Conservation (phyloP, 2,329 filamentous ascomycete genomes). For the Aspergillus awamori region DNA sequence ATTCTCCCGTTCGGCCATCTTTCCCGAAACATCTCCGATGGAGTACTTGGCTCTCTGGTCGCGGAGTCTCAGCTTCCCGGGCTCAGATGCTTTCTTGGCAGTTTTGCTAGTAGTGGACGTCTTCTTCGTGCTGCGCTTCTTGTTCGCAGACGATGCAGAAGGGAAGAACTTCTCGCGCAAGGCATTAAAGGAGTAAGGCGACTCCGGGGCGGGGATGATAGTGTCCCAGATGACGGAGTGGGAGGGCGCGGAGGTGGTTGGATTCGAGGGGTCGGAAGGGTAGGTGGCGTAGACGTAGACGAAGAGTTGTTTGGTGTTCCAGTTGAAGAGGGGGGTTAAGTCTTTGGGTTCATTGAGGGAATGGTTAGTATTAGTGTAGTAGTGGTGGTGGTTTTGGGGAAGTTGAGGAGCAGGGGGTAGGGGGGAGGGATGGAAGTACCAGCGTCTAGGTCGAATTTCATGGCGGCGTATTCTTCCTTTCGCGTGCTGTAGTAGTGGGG, state of each 20-base stretch:
- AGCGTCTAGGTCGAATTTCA: slow-evolving; percentile 89
- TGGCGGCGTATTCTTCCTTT: slow-evolving; percentile 92
- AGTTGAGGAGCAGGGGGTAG: not conserved
- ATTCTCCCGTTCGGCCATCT: slow-evolving; percentile 71
- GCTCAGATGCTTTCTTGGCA: slow-evolving; percentile 22
- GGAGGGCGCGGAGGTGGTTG: slow-evolving; percentile 28
- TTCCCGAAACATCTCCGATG: slow-evolving; percentile 84
- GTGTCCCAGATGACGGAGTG: slow-evolving; percentile 93
- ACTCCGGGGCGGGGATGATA: slow-evolving; percentile 74
- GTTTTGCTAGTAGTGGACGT: slow-evolving; percentile 24
- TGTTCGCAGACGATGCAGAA: slow-evolving; percentile 9
- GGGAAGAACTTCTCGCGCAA: slow-evolving; percentile 43
- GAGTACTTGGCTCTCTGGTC: slow-evolving; percentile 96
- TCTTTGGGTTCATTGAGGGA: slow-evolving; percentile 52
- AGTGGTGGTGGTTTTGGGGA: not conserved
- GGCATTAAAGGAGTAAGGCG: slow-evolving; percentile 45
- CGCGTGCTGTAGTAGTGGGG: slow-evolving; percentile 95
- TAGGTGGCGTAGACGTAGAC: slow-evolving; percentile 88
- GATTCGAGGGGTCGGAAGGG: slow-evolving; percentile 42
- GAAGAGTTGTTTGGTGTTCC: slow-evolving; percentile 99
- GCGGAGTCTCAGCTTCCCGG: slow-evolving; percentile 72
- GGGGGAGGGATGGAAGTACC: slow-evolving; percentile 43
- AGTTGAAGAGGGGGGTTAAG: slow-evolving; percentile 89
- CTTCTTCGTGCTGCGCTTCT: slow-evolving; percentile 27
- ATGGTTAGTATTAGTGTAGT: not conserved